These are phyloP conservation scores for Coemansia sp. DNA, from an alignment of 192 early-diverging fungal species.

Conservation along the genomic window DNA sequence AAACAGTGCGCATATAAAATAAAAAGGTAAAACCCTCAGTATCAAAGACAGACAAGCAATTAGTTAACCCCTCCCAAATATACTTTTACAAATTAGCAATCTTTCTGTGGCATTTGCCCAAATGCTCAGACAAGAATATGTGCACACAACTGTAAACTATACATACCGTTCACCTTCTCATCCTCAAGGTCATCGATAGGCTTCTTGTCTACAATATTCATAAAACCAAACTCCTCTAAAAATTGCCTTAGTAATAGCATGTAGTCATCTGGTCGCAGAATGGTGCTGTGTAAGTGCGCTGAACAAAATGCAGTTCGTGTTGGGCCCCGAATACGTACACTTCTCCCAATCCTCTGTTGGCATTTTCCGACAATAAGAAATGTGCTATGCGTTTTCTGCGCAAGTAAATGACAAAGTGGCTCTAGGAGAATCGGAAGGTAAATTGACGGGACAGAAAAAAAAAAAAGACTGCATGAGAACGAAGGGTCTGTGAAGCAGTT, in stretches of 20 bases:
- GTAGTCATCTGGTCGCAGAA: background rate
- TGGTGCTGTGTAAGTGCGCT: background rate
- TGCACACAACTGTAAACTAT: background rate
- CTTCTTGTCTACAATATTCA: conserved; percentile 68
- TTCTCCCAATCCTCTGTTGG: conserved; percentile 98
- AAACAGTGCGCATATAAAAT: background rate
- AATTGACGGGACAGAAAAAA: background rate
- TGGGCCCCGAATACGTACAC: conserved; percentile 61
- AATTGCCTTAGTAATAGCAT: background rate
- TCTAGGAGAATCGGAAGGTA: conserved; percentile 4
- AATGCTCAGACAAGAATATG: background rate
- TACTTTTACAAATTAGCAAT: background rate
- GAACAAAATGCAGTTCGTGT: background rate
- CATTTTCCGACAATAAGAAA: conserved; percentile 21
- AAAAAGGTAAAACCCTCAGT: background rate
- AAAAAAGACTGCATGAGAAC: background rate
- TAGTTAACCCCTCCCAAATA: background rate
- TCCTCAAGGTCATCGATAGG: conserved; percentile 72
- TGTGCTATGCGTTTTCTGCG: conserved; percentile 2
- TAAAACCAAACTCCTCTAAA: background rate
- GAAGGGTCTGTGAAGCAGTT: background rate
- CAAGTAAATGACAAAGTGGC: conserved; percentile 6
- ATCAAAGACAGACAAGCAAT: background rate
- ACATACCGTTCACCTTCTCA: conserved; percentile 82
- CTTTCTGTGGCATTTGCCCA: background rate